These are phyloP conservation scores for Dendrothele bispora DNA, from an alignment of 768 basidiomycete species.

Conservation along the genomic window DNA sequence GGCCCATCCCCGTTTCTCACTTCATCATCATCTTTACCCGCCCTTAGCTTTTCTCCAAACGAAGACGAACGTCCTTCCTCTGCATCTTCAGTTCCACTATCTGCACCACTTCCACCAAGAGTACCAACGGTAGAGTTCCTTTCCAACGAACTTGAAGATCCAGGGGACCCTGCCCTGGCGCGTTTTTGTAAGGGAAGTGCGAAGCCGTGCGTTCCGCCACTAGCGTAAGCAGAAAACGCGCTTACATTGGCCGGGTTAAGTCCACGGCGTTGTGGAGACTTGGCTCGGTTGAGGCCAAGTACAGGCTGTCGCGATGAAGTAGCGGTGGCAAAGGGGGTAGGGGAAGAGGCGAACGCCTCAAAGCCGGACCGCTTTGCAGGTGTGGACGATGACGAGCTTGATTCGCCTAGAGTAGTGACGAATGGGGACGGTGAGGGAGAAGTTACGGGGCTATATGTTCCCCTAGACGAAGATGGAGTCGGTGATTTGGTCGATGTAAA, in stretches of 20 bases:
- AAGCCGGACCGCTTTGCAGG: constrained; percentile 53
- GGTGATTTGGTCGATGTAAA: constrained; percentile 42
- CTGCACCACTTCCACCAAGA: constrained; percentile 28
- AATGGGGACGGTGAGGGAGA: constrained; percentile 13
- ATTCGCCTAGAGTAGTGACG: constrained; percentile 13
- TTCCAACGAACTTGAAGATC: constrained; percentile 48
- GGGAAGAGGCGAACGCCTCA: constrained; percentile 51
- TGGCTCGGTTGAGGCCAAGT: constrained; percentile 32
- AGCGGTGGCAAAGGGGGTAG: constrained; percentile 51
- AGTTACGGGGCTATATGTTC: no score
- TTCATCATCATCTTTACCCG: constrained; percentile 59
- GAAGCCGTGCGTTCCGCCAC: constrained; percentile 49
- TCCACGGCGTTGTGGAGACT: constrained; percentile 53
- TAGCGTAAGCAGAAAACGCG: constrained; percentile 64
- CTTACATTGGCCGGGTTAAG: constrained; percentile 39
- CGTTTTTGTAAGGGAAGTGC: constrained; percentile 53
- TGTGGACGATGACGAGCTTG: constrained; percentile 24
- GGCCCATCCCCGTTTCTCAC: constrained; percentile 50
- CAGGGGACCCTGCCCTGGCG: constrained; percentile 46
- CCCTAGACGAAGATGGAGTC: constrained; percentile 18
- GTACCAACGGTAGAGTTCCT: constrained; percentile 26
- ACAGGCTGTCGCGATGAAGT: constrained; percentile 27
- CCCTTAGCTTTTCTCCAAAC: constrained; percentile 70
- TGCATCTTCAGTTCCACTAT: constrained; percentile 48
- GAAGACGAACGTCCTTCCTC: constrained; percentile 36